phyloP scores from a whole-genome alignment of 129 eudicot genomes.

The Rutidosis leptorrhynchoides region DNA sequence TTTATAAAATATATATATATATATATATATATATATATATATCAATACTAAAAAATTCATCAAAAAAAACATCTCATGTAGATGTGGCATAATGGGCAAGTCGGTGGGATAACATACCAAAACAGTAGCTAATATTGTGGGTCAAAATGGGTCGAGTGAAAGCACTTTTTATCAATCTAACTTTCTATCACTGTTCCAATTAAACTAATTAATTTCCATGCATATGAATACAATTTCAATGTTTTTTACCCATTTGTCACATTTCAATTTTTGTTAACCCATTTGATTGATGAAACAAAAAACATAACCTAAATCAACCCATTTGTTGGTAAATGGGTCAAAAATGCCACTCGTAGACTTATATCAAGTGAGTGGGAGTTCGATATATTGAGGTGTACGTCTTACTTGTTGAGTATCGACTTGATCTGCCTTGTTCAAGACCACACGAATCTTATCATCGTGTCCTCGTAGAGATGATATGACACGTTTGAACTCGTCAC shows the following conservation, averaged over 20 bases:
- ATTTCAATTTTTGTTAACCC: not conserved
- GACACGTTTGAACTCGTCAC: slow-evolving; percentile 92
- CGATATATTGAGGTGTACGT: not conserved
- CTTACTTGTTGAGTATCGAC: slow-evolving; percentile 94
- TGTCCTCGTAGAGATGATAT: slow-evolving; percentile 87
- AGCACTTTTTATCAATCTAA: not conserved
- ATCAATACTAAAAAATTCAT: not conserved
- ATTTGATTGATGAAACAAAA: not conserved
- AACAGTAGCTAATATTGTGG: not conserved
- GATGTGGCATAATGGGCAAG: not conserved
- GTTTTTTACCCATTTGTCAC: not conserved
- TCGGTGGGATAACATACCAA: not conserved
- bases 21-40: no score
- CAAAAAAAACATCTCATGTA: not conserved
- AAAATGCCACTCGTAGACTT: not conserved
- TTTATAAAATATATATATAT: not conserved
- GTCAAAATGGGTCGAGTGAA: not conserved
- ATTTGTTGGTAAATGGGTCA: not conserved
- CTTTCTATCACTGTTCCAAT: not conserved
- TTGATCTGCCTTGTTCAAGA: slow-evolving; percentile 96
- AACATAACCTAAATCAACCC: not conserved
- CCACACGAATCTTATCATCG: slow-evolving; percentile 94
- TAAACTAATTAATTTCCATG: not conserved
- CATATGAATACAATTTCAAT: not conserved
- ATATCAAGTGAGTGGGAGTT: not conserved